These are phyloP conservation scores for Pythium aristosporum DNA, from an alignment of 352 stramenopile species.

Conservation along the genomic window DNA sequence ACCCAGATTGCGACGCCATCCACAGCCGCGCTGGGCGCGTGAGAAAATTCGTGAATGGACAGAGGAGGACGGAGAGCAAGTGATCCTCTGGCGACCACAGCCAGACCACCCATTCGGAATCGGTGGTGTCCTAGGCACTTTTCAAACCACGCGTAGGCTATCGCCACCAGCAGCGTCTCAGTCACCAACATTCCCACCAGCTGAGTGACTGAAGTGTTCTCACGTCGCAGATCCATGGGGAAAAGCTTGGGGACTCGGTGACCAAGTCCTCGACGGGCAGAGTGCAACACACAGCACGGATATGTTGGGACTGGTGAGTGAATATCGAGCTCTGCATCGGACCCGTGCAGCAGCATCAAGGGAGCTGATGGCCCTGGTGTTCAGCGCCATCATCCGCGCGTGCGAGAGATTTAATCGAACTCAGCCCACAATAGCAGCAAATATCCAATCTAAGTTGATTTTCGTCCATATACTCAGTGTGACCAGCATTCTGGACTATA, in stretches of 20 bases:
- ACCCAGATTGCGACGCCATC: background rate
- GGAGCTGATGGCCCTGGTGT: no score
- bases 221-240: background rate
- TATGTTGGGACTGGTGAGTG: no score
- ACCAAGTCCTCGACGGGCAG: no score
- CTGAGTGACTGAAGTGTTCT: background rate
- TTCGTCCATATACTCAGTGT: no score
- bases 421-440: background rate
- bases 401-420: no score
- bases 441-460: background rate
- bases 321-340: no score
- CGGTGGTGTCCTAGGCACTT: background rate
- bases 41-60: background rate
- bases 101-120: conserved; percentile 17
- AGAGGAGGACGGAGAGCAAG: background rate
- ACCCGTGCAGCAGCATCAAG: no score
- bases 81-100: background rate
- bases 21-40: background rate
- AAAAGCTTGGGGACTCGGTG: background rate
- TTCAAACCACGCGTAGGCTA: background rate
- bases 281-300: no score
- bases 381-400: no score
- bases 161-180: background rate
- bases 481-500: no score
- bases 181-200: background rate